A percentile compares a stretch with the other conserved stretches of the same genome.
These are phyloP conservation scores for Parietaria judaica DNA, from an alignment of 306 rosid species.

Conservation along the genomic window DNA sequence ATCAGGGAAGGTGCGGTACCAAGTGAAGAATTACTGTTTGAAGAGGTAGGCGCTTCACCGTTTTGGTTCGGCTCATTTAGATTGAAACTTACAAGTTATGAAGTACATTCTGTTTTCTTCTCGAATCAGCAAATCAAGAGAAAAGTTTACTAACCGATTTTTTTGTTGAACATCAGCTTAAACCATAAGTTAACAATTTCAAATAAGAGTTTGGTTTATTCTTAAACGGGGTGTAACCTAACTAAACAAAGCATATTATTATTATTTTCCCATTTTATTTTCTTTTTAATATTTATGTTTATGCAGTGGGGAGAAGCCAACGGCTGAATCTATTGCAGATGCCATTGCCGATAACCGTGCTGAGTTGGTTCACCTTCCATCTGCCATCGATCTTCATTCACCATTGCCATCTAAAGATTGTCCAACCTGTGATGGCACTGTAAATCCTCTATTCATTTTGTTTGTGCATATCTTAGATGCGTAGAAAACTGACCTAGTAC, in stretches of 20 bases:
- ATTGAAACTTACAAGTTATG: slow-evolving; percentile 13
- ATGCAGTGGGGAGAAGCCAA: slow-evolving; percentile 84
- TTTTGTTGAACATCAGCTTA: no score
- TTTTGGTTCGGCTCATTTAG: slow-evolving; percentile 15
- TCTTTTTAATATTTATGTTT: slow-evolving; percentile 18
- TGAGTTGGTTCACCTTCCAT: slow-evolving; percentile 84
- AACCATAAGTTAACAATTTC: no score
- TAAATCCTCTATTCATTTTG: slow-evolving; percentile 17
- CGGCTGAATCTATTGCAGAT: slow-evolving; percentile 76
- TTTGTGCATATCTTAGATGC: slow-evolving; percentile 1
- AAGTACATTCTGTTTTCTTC: slow-evolving; percentile 5
- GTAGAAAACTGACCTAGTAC: no score
- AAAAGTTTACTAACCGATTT: no score
- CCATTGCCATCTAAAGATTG: slow-evolving; percentile 90
- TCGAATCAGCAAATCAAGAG: slow-evolving; percentile 1
- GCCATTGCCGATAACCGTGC: slow-evolving; percentile 78
- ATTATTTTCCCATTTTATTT: no score
- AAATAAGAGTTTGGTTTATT: no score
- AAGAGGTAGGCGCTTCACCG: slow-evolving; percentile 41
- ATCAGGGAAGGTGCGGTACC: slow-evolving; percentile 86
- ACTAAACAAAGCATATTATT: neutral
- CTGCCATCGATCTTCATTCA: slow-evolving; percentile 48
- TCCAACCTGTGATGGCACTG: slow-evolving; percentile 92
- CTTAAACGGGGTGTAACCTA: neutral
- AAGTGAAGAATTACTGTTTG: slow-evolving; percentile 65